phyloP scores from a whole-genome alignment of 2,329 filamentous ascomycete species.

The Pseudogymnoascus sp. region DNA sequence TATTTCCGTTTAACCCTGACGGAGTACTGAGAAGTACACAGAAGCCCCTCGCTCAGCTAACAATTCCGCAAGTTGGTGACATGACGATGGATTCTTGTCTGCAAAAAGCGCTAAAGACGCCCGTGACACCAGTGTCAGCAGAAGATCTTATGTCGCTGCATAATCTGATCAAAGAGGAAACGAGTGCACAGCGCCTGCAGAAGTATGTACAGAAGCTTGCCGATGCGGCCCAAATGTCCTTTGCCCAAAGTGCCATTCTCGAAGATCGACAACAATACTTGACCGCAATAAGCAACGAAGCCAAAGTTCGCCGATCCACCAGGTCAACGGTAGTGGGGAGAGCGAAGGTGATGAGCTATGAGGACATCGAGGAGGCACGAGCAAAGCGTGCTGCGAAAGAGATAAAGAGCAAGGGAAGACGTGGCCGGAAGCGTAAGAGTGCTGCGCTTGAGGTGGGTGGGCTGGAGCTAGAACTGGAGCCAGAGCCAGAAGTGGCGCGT shows the following conservation, averaged over 20 bases:
- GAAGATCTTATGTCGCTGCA: background rate
- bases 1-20: too few relatives aligned
- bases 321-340: conserved; percentile 14
- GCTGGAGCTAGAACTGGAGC: too few relatives aligned
- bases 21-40: too few relatives aligned
- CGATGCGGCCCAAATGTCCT: background rate
- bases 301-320: conserved; percentile 16
- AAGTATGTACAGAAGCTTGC: background rate
- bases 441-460: too few relatives aligned
- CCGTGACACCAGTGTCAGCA: background rate
- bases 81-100: too few relatives aligned
- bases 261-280: background rate
- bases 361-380: conserved; percentile 22
- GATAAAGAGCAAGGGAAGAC: too few relatives aligned
- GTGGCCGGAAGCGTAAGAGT: too few relatives aligned
- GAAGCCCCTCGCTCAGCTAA: too few relatives aligned
- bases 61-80: too few relatives aligned
- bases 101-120: too few relatives aligned
- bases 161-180: background rate
- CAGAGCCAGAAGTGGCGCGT: too few relatives aligned
- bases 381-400: conserved; percentile 16
- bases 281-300: conserved; percentile 17
- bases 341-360: conserved; percentile 27
- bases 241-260: background rate
- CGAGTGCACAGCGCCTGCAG: too few relatives aligned